Percentiles rank a stretch among this genome's conserved stretches.
phyloP scores from a whole-genome alignment of 179 eudicot genomes.

The Corrigiola litoralis region DNA sequence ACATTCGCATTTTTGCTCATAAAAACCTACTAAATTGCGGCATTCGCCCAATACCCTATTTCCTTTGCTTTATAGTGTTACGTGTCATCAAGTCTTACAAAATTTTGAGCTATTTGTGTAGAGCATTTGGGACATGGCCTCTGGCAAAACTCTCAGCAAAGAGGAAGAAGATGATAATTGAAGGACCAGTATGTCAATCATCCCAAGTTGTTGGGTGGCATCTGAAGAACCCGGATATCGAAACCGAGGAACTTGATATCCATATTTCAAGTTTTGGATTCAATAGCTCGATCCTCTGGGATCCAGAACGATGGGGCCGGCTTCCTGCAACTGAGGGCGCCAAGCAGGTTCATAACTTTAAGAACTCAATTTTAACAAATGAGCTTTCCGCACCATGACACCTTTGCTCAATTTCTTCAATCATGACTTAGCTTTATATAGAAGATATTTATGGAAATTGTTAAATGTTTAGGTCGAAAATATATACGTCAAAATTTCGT shows the following conservation, averaged over 20 bases:
- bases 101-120: conserved; percentile 22
- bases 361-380: background rate
- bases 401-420: no score
- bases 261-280: conserved; percentile 88
- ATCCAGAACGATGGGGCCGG: conserved; percentile 97
- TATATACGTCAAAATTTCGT: no score
- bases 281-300: conserved; percentile 97
- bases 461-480: no score
- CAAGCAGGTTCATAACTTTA: conserved; percentile 32
- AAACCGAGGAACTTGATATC: conserved; percentile 32
- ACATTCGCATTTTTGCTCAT: no score
- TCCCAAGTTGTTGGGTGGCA: conserved; percentile 89
- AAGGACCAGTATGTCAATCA: conserved; percentile 83
- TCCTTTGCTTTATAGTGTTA: background rate
- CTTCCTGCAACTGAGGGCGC: conserved; percentile 55
- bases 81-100: background rate
- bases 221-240: conserved; percentile 39
- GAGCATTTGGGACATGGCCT: conserved; percentile 96
- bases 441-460: no score
- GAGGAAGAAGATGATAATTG: conserved; percentile 56
- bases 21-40: no score
- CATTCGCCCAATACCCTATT: background rate
- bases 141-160: conserved; percentile 58
- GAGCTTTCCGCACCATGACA: no score
- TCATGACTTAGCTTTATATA: no score